These are phyloP conservation scores for Globisporangium sylvaticum DNA, from an alignment of 352 stramenopile species.

Conservation along the genomic window DNA sequence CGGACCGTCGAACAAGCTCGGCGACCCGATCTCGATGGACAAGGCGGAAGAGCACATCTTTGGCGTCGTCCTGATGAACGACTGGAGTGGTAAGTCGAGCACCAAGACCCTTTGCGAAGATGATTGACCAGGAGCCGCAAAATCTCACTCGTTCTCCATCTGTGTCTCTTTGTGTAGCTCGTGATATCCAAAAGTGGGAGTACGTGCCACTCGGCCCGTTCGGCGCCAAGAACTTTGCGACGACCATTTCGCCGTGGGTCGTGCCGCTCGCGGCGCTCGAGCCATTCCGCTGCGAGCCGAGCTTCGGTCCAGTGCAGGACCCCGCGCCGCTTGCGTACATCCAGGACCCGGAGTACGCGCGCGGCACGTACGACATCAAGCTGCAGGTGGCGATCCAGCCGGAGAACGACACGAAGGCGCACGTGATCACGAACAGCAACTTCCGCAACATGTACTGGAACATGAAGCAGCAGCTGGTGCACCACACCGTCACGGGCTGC, in stretches of 20 bases:
- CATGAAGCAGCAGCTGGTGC: conserved; percentile 95
- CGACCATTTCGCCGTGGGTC: conserved; percentile 96
- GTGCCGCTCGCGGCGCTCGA: conserved; percentile 93
- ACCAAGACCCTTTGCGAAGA: background rate
- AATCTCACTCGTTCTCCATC: background rate
- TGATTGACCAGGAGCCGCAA: background rate
- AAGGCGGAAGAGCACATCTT: conserved; percentile 95
- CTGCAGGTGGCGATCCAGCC: conserved; percentile 72
- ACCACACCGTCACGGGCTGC: conserved; percentile 97
- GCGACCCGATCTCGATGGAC: conserved; percentile 85
- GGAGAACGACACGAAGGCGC: conserved; percentile 42
- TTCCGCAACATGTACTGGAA: conserved; percentile 97
- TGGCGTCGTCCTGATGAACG: conserved; percentile 96
- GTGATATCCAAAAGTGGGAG: conserved; percentile 95
- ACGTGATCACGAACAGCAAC: conserved; percentile 91
- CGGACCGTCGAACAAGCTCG: conserved; percentile 82
- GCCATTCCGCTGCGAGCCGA: conserved; percentile 90
- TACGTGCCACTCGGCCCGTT: conserved; percentile 97
- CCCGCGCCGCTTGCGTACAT: conserved; percentile 93
- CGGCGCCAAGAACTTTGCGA: conserved; percentile 96
- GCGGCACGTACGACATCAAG: conserved; percentile 87
- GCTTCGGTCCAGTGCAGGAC: conserved; percentile 82
- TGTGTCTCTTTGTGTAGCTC: conserved; percentile 26
- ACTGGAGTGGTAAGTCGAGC: conserved; percentile 90
- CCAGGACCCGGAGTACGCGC: conserved; percentile 87